Evolutionary conservation across 257 asterid species (phyloP).

Genomic region (Primulina eburnea): DNA sequence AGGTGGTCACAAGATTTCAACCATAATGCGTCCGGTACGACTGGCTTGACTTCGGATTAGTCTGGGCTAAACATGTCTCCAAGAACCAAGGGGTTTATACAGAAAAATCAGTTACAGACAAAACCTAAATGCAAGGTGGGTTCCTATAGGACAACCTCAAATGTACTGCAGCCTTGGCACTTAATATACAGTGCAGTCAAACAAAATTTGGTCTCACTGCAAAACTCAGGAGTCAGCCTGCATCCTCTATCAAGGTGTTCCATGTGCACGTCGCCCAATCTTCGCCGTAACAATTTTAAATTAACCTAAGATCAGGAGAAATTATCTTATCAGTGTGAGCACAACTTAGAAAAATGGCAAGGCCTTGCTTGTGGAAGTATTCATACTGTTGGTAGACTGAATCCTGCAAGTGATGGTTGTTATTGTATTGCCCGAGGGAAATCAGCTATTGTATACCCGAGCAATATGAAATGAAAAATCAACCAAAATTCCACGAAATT

Average conservation of each 20-base stretch:
- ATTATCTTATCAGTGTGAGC: constrained; percentile 4
- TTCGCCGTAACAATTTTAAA: constrained; percentile 46
- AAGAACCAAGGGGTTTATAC: too few relatives aligned
- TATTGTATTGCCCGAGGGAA: neutral
- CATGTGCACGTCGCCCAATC: constrained; percentile 77
- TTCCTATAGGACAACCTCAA: constrained; percentile 66
- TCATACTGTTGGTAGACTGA: neutral
- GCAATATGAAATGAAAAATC: constrained; percentile 1
- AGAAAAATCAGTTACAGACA: neutral
- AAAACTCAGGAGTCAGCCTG: constrained; percentile 68
- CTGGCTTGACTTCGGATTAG: too few relatives aligned
- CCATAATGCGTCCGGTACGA: neutral
- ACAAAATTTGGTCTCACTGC: constrained; percentile 58
- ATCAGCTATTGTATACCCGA: neutral
- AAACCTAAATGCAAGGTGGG: constrained; percentile 12
- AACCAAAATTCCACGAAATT: neutral
- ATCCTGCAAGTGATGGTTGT: neutral
- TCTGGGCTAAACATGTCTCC: too few relatives aligned
- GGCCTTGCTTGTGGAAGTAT: neutral
- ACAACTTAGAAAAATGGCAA: neutral
- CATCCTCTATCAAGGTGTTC: constrained; percentile 87
- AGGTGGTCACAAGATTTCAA: neutral
- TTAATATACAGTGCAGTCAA: constrained; percentile 71
- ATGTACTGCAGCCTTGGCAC: constrained; percentile 63
- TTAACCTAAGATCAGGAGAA: constrained; percentile 46